Conservation (phyloP, 2,329 filamentous ascomycete species). For the Sporothrix sp. region DNA sequence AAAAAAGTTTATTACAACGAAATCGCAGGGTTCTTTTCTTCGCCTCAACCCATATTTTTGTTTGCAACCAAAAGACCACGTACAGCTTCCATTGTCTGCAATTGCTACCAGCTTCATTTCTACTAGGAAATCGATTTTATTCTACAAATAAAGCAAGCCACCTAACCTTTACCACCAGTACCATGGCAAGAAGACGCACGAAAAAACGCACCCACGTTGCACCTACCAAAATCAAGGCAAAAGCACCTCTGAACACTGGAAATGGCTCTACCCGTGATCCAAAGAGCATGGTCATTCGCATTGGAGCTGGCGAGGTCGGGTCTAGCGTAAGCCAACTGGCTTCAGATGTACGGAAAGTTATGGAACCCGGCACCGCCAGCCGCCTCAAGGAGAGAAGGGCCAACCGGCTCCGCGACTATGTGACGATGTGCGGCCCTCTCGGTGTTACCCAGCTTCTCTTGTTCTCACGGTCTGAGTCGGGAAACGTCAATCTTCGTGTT, state of each 20-base stretch:
- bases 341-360: slow-evolving; percentile 80
- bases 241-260: slow-evolving; percentile 42
- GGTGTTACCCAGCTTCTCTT: slow-evolving; percentile 88
- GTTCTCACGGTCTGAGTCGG: slow-evolving; percentile 79
- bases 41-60: neutral
- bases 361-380: slow-evolving; percentile 90
- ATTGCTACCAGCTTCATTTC: neutral
- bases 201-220: slow-evolving; percentile 85
- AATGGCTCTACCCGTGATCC: slow-evolving; percentile 60
- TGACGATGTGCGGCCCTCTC: slow-evolving; percentile 87
- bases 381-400: slow-evolving; percentile 80
- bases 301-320: slow-evolving; percentile 88
- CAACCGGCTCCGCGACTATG: slow-evolving; percentile 85
- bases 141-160: no score
- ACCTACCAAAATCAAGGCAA: slow-evolving; percentile 47
- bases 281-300: slow-evolving; percentile 97
- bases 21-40: neutral
- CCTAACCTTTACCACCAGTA: no score
- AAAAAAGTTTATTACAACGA: slow-evolving; percentile 7
- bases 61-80: neutral
- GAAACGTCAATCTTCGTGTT: slow-evolving; percentile 86
- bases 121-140: no score
- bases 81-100: neutral
- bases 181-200: slow-evolving; percentile 68
- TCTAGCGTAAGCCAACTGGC: slow-evolving; percentile 85